Evolutionary conservation across 2,329 filamentous ascomycete genomes (phyloP).

Genomic region (Rasamsonia emersonii): DNA sequence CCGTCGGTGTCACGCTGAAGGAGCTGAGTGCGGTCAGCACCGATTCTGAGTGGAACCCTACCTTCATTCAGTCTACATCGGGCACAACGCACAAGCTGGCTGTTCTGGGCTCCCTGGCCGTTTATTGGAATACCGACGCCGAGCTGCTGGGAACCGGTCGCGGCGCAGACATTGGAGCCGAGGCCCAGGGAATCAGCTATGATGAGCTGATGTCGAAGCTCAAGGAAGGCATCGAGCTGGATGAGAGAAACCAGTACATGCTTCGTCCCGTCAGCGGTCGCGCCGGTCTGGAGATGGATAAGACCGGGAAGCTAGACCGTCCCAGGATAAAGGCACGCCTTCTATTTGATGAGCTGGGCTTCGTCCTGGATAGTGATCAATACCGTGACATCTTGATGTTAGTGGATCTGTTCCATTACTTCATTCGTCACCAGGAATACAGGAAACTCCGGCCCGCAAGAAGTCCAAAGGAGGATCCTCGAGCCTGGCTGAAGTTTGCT

Average conservation of each 20-base stretch:
- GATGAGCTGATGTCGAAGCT: constrained; percentile 70
- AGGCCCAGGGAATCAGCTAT: constrained; percentile 55
- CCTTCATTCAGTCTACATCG: constrained; percentile 83
- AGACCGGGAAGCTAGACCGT: constrained; percentile 68
- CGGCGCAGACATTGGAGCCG: constrained; percentile 53
- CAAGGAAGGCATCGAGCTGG: constrained; percentile 67
- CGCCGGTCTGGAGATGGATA: constrained; percentile 90
- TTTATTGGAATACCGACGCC: constrained; percentile 98
- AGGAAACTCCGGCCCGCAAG: constrained; percentile 83
- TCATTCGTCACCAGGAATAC: constrained; percentile 95
- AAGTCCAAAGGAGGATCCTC: constrained; percentile 77
- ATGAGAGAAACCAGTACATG: constrained; percentile 82
- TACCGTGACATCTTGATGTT: constrained; percentile 98
- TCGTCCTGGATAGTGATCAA: constrained; percentile 95
- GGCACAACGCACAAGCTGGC: constrained; percentile 87
- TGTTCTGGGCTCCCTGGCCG: constrained; percentile 75
- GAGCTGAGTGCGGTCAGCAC: constrained; percentile 97
- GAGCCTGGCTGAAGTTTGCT: constrained; percentile 87
- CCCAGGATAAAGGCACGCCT: constrained; percentile 86
- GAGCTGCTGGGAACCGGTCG: constrained; percentile 73
- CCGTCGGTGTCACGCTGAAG: constrained; percentile 81
- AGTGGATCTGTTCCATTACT: constrained; percentile 97
- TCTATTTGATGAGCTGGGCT: constrained; percentile 92
- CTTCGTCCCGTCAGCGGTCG: constrained; percentile 91
- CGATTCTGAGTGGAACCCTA: constrained; percentile 87